Evolutionary conservation across 1,284 basidiomycete species (phyloP).

Genomic region (Singerocomus inundabilis): DNA sequence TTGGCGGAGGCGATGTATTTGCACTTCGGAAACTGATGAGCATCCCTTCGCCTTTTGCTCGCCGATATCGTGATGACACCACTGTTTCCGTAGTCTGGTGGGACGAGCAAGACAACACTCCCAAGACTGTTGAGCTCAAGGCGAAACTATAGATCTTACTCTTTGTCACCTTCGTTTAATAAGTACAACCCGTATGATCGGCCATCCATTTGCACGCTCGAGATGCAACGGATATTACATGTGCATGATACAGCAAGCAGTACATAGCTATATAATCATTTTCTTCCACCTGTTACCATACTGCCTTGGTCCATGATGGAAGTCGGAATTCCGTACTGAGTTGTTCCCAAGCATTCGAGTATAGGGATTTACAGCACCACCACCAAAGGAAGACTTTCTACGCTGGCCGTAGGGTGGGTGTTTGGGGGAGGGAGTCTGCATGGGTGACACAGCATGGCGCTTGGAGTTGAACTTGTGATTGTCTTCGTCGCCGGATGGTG

Average conservation of each 20-base stretch:
- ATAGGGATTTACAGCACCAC: constrained; percentile 38
- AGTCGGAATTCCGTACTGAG: constrained; percentile 33
- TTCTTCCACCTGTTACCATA: constrained; percentile 34
- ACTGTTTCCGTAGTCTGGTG: constrained; percentile 89
- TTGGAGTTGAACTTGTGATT: constrained; percentile 19
- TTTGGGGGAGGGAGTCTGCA: constrained; percentile 26
- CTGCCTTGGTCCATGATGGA: constrained; percentile 20
- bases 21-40: constrained; percentile 74
- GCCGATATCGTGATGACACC: constrained; percentile 84
- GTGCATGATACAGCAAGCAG: constrained; percentile 11
- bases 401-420: constrained; percentile 23
- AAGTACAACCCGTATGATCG: background rate
- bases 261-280: constrained; percentile 28
- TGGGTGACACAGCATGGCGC: constrained; percentile 30
- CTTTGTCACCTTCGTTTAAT: background rate
- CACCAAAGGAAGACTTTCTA: constrained; percentile 34
- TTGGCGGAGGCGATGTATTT: constrained; percentile 80
- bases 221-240: constrained; percentile 7
- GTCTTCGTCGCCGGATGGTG: constrained; percentile 32
- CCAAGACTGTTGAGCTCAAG: constrained; percentile 31
- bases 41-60: constrained; percentile 79
- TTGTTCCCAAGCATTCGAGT: constrained; percentile 35
- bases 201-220: background rate
- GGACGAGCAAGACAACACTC: constrained; percentile 54
- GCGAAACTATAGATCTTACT: constrained; percentile 38